Conservation (phyloP, 1,284 basidiomycete genomes). For the Coriolopsis trogii region DNA sequence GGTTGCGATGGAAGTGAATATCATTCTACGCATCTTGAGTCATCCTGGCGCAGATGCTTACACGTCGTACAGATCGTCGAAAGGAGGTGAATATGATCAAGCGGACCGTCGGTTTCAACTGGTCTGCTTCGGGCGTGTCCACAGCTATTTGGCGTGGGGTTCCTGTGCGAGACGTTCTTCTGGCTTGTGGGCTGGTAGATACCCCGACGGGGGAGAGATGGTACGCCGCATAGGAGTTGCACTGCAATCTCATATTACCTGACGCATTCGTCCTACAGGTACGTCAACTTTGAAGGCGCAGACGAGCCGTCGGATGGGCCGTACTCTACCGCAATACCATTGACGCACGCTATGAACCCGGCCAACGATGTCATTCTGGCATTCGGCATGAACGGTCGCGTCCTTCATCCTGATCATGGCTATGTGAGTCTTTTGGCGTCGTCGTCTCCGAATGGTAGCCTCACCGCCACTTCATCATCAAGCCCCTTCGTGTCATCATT, state of each 20-base stretch:
- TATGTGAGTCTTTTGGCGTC: conserved; percentile 15
- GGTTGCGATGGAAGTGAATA: conserved; percentile 29
- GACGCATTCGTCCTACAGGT: conserved; percentile 7
- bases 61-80: conserved; percentile 18
- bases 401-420: conserved; percentile 30
- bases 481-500: conserved; percentile 29
- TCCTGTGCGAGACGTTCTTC: conserved; percentile 23
- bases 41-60: no score
- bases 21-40: not conserved
- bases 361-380: conserved; percentile 30
- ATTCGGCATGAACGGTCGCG: conserved; percentile 29
- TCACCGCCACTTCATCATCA: no score
- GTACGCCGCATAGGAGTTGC: conserved; percentile 5
- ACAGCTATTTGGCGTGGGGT: conserved; percentile 27
- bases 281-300: conserved; percentile 24
- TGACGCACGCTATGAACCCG: conserved; percentile 26
- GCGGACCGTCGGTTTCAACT: conserved; percentile 24
- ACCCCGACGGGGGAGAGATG: conserved; percentile 23
- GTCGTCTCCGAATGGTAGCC: no score
- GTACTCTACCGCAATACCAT: conserved; percentile 30
- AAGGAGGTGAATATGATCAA: conserved; percentile 31
- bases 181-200: conserved; percentile 22
- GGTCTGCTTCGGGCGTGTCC: conserved; percentile 22
- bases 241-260: not conserved
- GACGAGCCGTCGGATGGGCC: conserved; percentile 26